phyloP scores from a whole-genome alignment of 306 rosid genomes.

The Acacia melanoxylon region DNA sequence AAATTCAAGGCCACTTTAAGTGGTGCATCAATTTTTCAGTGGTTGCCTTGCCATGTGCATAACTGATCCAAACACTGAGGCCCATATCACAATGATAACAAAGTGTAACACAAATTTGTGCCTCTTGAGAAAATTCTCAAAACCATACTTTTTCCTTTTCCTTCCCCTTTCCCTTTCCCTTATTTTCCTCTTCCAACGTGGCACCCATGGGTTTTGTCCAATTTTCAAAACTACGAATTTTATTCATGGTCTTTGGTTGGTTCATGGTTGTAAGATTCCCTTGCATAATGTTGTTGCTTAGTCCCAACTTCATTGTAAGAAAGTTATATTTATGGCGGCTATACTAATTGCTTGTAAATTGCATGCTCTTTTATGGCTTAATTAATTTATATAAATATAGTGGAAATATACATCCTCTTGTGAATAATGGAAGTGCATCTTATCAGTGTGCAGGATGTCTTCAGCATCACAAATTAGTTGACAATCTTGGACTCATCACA shows the following conservation, averaged over 20 bases:
- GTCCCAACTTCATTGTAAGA: neutral
- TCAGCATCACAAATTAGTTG: conserved; percentile 75
- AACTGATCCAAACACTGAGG: neutral
- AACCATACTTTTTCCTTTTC: neutral
- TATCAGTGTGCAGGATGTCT: conserved; percentile 84
- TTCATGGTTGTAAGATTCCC: neutral
- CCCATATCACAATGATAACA: neutral
- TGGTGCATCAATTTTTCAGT: neutral
- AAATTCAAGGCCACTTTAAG: neutral
- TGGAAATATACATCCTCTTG: conserved; percentile 12
- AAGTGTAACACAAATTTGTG: neutral
- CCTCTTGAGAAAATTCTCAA: conserved; percentile 8
- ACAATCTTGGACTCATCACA: conserved; percentile 74
- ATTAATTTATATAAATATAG: neutral
- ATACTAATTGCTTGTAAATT: neutral
- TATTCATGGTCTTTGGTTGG: neutral
- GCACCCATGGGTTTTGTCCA: neutral
- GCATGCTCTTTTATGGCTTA: neutral
- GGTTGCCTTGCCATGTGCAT: neutral
- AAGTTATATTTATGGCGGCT: conserved; percentile 11
- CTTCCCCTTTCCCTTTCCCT: neutral
- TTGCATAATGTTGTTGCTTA: neutral
- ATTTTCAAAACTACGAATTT: neutral
- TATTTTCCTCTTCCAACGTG: neutral
- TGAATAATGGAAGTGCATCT: conserved; percentile 37